Evolutionary conservation across 2,329 filamentous ascomycete genomes (phyloP).

Genomic region (Colletotrichum musicola): DNA sequence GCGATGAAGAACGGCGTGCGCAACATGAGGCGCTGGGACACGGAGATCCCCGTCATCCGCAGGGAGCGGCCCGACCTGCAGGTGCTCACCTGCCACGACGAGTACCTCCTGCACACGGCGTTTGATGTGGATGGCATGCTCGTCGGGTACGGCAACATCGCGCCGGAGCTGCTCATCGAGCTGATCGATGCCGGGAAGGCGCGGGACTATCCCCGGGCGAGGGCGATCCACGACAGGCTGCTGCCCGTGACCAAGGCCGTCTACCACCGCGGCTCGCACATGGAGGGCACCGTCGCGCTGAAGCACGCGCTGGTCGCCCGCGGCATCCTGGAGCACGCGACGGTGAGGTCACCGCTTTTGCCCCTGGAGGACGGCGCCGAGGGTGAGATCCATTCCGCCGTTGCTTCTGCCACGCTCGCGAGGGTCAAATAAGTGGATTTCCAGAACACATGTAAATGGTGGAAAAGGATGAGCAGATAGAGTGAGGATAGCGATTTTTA

Average conservation of each 20-base stretch:
- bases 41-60: constrained; percentile 66
- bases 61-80: constrained; percentile 61
- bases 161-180: constrained; percentile 62
- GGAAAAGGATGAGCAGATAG: not conserved
- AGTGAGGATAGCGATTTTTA: not conserved
- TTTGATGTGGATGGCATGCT: constrained; percentile 67
- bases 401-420: constrained; percentile 46
- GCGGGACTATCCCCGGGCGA: constrained; percentile 60
- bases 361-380: constrained; percentile 57
- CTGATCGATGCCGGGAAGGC: constrained; percentile 64
- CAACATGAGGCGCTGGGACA: constrained; percentile 69
- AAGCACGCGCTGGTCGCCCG: constrained; percentile 65
- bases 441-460: not conserved
- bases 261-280: constrained; percentile 66
- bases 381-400: constrained; percentile 56
- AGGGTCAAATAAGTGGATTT: constrained; percentile 9
- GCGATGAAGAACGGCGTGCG: constrained; percentile 70
- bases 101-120: constrained; percentile 64
- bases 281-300: constrained; percentile 65
- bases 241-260: constrained; percentile 66
- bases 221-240: constrained; percentile 62
- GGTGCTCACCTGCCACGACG: constrained; percentile 65
- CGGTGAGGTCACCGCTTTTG: constrained; percentile 62
- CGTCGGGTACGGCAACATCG: constrained; percentile 67
- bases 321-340: constrained; percentile 62